Base-by-base conservation (phyloP, 2,329 filamentous ascomycete species). In the Aspergillus amoenus region DNA sequence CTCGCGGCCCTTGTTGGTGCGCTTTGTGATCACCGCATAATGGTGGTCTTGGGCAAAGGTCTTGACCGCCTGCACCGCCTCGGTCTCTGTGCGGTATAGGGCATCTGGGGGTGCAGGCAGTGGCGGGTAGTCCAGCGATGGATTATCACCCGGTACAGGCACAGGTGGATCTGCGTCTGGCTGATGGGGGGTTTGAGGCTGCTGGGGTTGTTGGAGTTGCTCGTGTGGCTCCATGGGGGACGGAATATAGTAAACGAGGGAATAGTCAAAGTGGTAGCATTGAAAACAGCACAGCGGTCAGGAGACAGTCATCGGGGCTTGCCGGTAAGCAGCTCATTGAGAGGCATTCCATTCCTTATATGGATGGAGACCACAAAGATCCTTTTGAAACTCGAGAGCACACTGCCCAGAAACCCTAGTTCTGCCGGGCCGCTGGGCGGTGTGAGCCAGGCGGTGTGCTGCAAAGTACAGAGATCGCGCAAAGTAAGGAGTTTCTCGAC, bases 1-100 rank as follows among this genome's bases (percentile, higher is more conserved):
- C 44, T 58, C 52, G 11, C 52, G 52, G 42, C 56, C 56, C 44
- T 58, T 58, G 47, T 58, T 58, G 21, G 56, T 55, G 12, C 56
- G 52, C 41, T 55, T 58, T n/a, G 43, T 55, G 13, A 58, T 52
- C 17, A 58, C 52, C n/a, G 56, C 52, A 51, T 58, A 58, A 2
- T 34, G 37, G 43, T 58, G 44, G 27, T 47, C 37, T 32, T 58
- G 52, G 1, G 52, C 52, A 32, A 55, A 58, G 11, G 52, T n/a
- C n/a, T 55, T 55, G 24, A 58, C 22, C 9, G 47, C 52, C 37
- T 58, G 52, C 13, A 58, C 47, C 7, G 56, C 56, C 40, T 58
- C 56, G 13, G 41, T 47, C 12, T 58, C 52, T 2, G 56, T 58
- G 27, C 47, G 52, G 44, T 55, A 58, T 7, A 39, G 37, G 18